Evolutionary conservation across 192 early-diverging fungal species (phyloP).

Genomic region (Obelidium mucronatum): DNA sequence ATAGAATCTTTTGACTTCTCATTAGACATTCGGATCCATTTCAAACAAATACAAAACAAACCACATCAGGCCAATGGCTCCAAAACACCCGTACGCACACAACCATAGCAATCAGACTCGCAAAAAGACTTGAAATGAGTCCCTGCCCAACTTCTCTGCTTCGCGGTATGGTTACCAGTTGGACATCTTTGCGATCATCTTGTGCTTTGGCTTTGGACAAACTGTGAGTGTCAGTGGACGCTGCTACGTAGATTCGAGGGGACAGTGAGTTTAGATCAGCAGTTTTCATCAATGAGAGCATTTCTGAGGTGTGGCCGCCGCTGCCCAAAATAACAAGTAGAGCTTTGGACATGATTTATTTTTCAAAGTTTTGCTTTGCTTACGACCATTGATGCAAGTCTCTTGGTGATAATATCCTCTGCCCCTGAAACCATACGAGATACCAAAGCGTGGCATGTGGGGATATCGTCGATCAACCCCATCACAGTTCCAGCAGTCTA

Average conservation of each 20-base stretch:
- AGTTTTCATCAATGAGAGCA: conserved; percentile 74
- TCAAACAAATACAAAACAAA: conserved; percentile 44
- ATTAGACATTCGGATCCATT: background rate
- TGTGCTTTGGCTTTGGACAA: conserved; percentile 53
- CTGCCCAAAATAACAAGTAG: conserved; percentile 32
- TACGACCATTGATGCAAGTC: conserved; percentile 42
- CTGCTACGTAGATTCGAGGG: conserved; percentile 77
- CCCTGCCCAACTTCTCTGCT: conserved; percentile 79
- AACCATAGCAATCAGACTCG: conserved; percentile 18
- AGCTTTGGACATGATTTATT: background rate
- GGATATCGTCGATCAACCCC: conserved; percentile 81
- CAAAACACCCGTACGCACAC: conserved; percentile 40
- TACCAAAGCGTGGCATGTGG: conserved; percentile 72
- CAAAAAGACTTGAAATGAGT: conserved; percentile 51
- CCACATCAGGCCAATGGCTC: conserved; percentile 62
- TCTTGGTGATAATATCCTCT: conserved; percentile 49
- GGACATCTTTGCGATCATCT: conserved; percentile 36
- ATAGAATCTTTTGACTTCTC: conserved; percentile 62
- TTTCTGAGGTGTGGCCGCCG: conserved; percentile 95
- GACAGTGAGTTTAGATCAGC: conserved; percentile 64
- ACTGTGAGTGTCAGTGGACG: conserved; percentile 70
- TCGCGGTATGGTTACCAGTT: conserved; percentile 68
- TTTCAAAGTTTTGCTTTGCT: background rate
- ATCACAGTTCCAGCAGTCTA: conserved; percentile 69
- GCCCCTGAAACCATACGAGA: conserved; percentile 65